Base-by-base conservation (phyloP, 2,329 filamentous ascomycete genomes). In the Calonectria montana region DNA sequence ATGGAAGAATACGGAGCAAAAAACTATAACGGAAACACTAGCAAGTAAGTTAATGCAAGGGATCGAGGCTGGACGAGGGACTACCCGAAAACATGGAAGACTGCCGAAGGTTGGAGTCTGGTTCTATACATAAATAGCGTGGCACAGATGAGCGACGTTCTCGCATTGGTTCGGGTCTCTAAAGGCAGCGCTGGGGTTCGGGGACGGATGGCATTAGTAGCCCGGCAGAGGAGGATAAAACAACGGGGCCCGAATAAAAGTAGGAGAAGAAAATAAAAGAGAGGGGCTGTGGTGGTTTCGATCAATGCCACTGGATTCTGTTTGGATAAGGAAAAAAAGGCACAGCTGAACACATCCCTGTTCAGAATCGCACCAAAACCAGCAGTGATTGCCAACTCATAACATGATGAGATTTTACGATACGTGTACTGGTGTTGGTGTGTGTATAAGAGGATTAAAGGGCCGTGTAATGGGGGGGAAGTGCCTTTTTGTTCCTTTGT, bases 1-100 rank as follows among this genome's bases (percentile, higher is more conserved):
- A 23, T 37, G 53, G 53, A 13, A 59, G 31, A 59, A 59, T 10
- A 37, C 53, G 53, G 35, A 59, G 29, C 25, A 15, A 50, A 94
- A 50, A 25, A 31, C 13, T 21, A 59, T 59, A 47, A 29, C 13
- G 47, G 53, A 59, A 55, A 53, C 64, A 35, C 64, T 66, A 66
- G 43, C 48, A 57, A 45, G 41, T 53, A 41, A 10, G 27, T 66
- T 57, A 29, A 57, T 55, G 37, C 39, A 61, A 27, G n/a, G 31
- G 53, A 57, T 45, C 23, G 59, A 65, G 45, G 47, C 23, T 43
- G 35, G 27, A 9, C 12, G 57, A 43, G 53, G 35, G 48, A 41
- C 15, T 55, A 23, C 41, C 53, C 48, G 39, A 57, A 45, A 18
- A 45, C 29, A 48, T 67, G 65, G 65, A 59, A 67, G 29, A 25